Evolutionary conservation across 305 asterid species (phyloP).

Genomic region (Solanum hybrid): DNA sequence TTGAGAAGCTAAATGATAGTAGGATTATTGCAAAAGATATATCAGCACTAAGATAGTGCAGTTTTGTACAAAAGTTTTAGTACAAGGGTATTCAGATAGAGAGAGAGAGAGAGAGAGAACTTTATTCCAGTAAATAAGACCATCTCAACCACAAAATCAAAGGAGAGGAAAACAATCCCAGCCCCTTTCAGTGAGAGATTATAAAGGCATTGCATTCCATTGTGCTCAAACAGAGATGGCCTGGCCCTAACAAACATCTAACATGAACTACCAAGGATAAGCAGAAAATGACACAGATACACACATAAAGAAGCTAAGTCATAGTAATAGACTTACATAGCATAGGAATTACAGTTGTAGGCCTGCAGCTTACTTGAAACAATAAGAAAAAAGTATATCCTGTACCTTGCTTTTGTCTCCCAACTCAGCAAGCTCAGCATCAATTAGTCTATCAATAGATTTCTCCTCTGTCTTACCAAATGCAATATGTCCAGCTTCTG

Average conservation of each 20-base stretch:
- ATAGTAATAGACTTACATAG: background rate
- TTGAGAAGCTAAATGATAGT: background rate
- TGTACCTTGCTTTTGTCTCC: constrained; percentile 84
- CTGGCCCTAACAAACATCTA: background rate
- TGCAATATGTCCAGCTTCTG: constrained; percentile 15
- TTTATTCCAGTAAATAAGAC: background rate
- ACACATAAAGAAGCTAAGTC: background rate
- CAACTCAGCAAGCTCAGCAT: constrained; percentile 82
- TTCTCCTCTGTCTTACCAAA: constrained; percentile 34
- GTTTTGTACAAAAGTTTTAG: background rate
- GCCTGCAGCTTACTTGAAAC: background rate
- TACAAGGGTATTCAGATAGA: background rate
- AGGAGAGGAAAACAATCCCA: background rate
- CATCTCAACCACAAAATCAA: background rate
- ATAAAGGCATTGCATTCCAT: background rate
- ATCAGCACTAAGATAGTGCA: background rate
- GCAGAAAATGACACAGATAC: background rate
- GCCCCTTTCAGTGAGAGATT: background rate
- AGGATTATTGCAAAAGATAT: background rate
- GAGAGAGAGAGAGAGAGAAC: background rate
- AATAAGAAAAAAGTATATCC: background rate
- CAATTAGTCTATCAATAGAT: constrained; percentile 78
- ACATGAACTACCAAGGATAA: background rate
- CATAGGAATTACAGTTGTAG: background rate
- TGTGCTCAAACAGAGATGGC: background rate